Base-by-base conservation (phyloP, 176 grass and related monocot species). In the Aechmea fasciata region DNA sequence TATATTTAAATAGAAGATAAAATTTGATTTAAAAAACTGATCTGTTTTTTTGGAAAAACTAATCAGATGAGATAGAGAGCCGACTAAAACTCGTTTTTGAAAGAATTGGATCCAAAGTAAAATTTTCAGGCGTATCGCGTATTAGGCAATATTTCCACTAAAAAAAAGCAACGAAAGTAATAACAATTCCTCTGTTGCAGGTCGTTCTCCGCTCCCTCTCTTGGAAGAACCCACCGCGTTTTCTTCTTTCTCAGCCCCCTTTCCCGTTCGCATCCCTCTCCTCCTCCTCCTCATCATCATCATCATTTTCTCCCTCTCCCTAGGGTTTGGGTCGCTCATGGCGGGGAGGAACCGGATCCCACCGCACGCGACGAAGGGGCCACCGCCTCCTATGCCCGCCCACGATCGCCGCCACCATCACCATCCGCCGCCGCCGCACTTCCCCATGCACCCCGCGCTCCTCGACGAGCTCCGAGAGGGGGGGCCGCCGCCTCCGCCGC, bases 351-450 rank as follows among this genome's bases (percentile, higher is more conserved):
- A 61, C 20, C 71, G 65, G 69, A 48, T 65, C 69, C n/a, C 53
- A 80, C 48, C 74, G 65, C 50, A 80, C 73, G 22, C 83, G 50
- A 10, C 78, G 52, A 69, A 77, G 81, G 52, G 50, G 49, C 41
- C 70, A 63, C 10, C 85, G 63, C 68, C 82, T 70, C 63, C 70
- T 48, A 15, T 75, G 70, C 50, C 79, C 57, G 63, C 52, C n/a
- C 52, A 3, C n/a, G 13, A 12, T 55, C 52, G 14, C n/a, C 52
- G 9, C 17, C 15, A 18, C 55, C 55, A 61, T 19, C 17, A 61
- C 55, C 20, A 61, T 61, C 17, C 55, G 33, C 13, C 55, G 55
- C 55, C 17, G 55, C 55, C 17, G 55, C 55, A 7, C 33, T 41
- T 41, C 33, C 17, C 55, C 17, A 61, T 61, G 55, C 55, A 61